These are phyloP conservation scores for Rosa rugosa DNA, from an alignment of 306 rosid genomes.

Conservation along the genomic window DNA sequence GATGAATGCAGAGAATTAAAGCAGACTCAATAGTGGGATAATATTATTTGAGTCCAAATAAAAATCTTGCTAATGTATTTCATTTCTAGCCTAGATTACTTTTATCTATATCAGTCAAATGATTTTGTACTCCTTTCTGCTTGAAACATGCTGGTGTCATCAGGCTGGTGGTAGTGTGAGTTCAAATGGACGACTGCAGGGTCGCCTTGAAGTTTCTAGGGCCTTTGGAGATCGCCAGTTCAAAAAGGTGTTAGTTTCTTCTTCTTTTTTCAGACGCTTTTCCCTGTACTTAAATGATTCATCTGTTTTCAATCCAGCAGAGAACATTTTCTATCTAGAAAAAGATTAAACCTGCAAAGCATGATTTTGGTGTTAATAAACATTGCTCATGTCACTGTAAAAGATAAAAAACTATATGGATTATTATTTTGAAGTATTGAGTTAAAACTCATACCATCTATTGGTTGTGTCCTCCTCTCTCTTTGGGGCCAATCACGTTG, in stretches of 20 bases:
- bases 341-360: not conserved
- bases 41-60: not conserved
- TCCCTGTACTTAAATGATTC: constrained; percentile 1
- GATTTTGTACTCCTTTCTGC: not conserved
- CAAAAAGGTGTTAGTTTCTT: constrained; percentile 59
- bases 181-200: constrained; percentile 85
- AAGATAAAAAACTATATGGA: not conserved
- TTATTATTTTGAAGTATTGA: not conserved
- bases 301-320: not conserved
- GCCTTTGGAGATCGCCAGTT: constrained; percentile 89
- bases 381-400: not conserved
- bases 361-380: not conserved
- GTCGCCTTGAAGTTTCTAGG: constrained; percentile 89
- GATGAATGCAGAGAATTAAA: not conserved
- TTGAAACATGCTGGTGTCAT: constrained; percentile 19
- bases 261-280: not conserved
- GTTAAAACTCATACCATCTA: not conserved
- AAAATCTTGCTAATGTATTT: not conserved
- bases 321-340: not conserved
- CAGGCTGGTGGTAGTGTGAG: constrained; percentile 90
- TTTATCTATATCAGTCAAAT: not conserved
- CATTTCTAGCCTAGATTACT: not conserved
- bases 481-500: not conserved
- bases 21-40: not conserved
- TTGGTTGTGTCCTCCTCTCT: not conserved